Conservation (phyloP, 169 alveolate genomes). For the Fabrea salina region DNA sequence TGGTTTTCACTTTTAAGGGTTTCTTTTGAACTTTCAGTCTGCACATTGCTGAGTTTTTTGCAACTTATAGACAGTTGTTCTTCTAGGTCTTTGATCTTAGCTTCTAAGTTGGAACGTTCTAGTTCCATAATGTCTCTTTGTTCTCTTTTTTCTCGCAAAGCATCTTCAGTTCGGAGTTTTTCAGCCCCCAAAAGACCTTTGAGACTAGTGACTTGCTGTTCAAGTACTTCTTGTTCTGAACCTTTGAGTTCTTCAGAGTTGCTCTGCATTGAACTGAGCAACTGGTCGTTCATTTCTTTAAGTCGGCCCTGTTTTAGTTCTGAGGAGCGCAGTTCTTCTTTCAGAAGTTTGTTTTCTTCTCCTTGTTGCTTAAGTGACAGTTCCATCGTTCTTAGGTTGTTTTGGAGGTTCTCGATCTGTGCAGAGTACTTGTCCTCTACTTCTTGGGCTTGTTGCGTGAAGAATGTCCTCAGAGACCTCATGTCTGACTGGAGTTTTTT, state of each 20-base stretch:
- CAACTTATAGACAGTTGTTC: neutral
- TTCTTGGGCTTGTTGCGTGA: neutral
- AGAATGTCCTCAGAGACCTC: neutral
- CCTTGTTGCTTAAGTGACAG: neutral
- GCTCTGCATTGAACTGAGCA: neutral
- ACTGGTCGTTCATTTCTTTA: neutral
- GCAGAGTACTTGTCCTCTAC: neutral
- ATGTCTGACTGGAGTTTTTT: neutral
- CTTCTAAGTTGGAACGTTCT: neutral
- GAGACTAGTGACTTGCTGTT: neutral
- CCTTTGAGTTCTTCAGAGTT: neutral
- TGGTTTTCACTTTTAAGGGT: neutral
- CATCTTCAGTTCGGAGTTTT: conserved; percentile 26
- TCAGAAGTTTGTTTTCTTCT: conserved; percentile 3
- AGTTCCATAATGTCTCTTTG: neutral
- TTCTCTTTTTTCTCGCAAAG: conserved; percentile 1
- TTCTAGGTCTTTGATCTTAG: conserved; percentile 3
- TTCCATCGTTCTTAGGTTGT: neutral
- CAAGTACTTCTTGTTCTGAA: neutral
- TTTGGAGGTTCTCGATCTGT: neutral
- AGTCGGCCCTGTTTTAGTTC: conserved; percentile 1
- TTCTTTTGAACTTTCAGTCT: neutral
- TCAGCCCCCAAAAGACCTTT: conserved; percentile 2
- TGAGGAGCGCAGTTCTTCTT: conserved; percentile 16
- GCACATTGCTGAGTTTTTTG: neutral